Base-by-base conservation (phyloP, 305 asterid species). In the Solanum aculeatissimum region DNA sequence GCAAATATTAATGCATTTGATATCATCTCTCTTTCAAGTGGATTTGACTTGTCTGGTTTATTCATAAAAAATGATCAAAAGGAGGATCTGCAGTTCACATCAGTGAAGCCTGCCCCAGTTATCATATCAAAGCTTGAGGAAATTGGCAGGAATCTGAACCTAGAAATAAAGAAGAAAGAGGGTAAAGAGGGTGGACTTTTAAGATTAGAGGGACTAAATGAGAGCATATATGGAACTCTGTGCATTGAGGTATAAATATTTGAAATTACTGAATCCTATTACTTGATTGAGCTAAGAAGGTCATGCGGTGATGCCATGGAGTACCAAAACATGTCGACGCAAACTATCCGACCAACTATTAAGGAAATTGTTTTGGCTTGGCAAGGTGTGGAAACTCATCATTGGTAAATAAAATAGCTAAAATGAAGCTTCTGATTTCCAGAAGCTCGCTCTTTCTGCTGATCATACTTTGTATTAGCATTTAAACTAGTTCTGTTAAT, bases 41-140 rank as follows among this genome's bases (percentile, higher is more conserved):
- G 95, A 9, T 88, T 93, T 18, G 96, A 94, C 86, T 82, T 93
- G 84, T 93, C 95, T 45, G 93, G 95, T 83, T 87, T 93, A 45
- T 92, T 94, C 16, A 92, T 92, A 89, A 85, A 83, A 75, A 66
- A 81, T 25, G 92, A 90, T 45, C 83, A 91, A 85, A 94, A 90
- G 89, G 95, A 91, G 14, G 98, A 92, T 53, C 87, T 88, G 83
- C 92, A 87, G 63, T 93, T 94, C 85, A 92, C 94, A 16, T 93
- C 97, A 0, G 69, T 78, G 9, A 82, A 86, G 72, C 80, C 93
- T 3, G 89, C 85, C 3, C 54, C 87, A 7, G 62, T 86, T 9
- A 94, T 94, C 79, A 62, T 88, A n/a, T 87, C 89, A 1, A 93
- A 87, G 71, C 81, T 94, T 1, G 90, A 89, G 83, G 92, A 88